Evolutionary conservation across 768 basidiomycete genomes (phyloP), one percentile per base, ranked within the genome.

Genomic region (Dentipellis fragilis): DNA sequence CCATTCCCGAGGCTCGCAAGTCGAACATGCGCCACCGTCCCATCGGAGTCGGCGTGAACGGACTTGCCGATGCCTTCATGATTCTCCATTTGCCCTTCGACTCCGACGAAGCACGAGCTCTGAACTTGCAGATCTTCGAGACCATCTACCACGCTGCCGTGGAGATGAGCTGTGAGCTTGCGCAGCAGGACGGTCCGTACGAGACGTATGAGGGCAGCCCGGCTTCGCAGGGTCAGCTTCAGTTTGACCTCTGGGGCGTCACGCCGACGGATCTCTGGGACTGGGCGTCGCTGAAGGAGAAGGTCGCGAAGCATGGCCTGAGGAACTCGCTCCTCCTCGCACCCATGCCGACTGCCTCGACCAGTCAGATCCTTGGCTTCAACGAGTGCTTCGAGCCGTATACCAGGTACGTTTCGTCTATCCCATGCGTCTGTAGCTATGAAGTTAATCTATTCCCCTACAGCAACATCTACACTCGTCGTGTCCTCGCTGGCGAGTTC

Each of bases 351-450:
- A 99, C 96, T 35, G 96, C 96, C 1, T 95, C 93, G 21, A 99
- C 96, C 2, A 93, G 89, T 70, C 96, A 98, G 73, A 99, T 99
- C 64, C 79, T 98, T 51, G 96, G 96, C 45, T 89, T 89, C 77
- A 99, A 98, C 70, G 96, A 98, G 65, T 98, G 95, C 72, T 98
- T 99, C 70, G 96, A 99, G 72, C 93, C 96, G 1, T 99, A 98
- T 71, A 98, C 95, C 0, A 90, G 85, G 86, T 87, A 60, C 48
- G 77, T 37, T 0, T 34, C 22, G 9, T 38, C 22, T 11, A 5
- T 23, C 17, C 16, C 19, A 19, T 35, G 17, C 37, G 37, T 2
- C 40, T 5, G 45, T 9, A 53, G 40, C 10, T 6, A 38, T 54
- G 39, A 49, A 21, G 16, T 16, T 49, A 17, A 23, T 23, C 53